Conservation (phyloP, 495 filamentous ascomycete genomes). For the Haplographium delicatum region DNA sequence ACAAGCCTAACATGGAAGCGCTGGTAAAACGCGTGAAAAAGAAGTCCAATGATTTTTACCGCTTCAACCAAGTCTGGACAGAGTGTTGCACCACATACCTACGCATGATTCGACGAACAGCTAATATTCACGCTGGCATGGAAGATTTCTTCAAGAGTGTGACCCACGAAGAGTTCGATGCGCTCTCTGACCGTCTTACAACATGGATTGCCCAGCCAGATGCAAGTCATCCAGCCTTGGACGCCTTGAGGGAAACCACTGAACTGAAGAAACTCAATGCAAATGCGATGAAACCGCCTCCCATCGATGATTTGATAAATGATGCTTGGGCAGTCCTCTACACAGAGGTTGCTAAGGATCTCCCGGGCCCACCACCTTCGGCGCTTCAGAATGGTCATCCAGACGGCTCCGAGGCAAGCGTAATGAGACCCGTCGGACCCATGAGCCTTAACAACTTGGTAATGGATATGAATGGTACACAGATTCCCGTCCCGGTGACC, state of each 20-base stretch:
- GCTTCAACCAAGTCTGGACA: conserved; percentile 82
- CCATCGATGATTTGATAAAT: conserved; percentile 84
- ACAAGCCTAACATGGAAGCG: conserved; percentile 72
- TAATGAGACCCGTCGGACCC: conserved; percentile 17
- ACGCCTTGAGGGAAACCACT: conserved; percentile 73
- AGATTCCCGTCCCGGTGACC: conserved; percentile 20
- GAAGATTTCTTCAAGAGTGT: conserved; percentile 80
- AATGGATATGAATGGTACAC: conserved; percentile 27
- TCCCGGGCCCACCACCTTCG: conserved; percentile 26
- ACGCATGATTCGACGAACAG: conserved; percentile 65
- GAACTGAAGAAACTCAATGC: conserved; percentile 91
- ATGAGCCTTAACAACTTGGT: conserved; percentile 56
- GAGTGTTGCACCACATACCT: conserved; percentile 70
- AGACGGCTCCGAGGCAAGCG: conserved; percentile 15
- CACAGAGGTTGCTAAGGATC: conserved; percentile 37
- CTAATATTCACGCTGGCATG: conserved; percentile 57
- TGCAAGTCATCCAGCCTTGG: conserved; percentile 48
- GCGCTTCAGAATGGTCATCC: conserved; percentile 24
- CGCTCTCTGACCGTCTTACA: conserved; percentile 43
- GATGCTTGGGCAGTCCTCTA: conserved; percentile 86
- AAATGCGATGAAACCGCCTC: conserved; percentile 72
- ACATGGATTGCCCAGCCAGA: conserved; percentile 37
- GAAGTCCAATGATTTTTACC: conserved; percentile 76
- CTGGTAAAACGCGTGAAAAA: conserved; percentile 78
- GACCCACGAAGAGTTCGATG: conserved; percentile 72